Percentiles rank a stretch among this genome's conserved stretches.
phyloP scores from a whole-genome alignment of 116 monocot genomes.

The Papilionanthe hybrid region DNA sequence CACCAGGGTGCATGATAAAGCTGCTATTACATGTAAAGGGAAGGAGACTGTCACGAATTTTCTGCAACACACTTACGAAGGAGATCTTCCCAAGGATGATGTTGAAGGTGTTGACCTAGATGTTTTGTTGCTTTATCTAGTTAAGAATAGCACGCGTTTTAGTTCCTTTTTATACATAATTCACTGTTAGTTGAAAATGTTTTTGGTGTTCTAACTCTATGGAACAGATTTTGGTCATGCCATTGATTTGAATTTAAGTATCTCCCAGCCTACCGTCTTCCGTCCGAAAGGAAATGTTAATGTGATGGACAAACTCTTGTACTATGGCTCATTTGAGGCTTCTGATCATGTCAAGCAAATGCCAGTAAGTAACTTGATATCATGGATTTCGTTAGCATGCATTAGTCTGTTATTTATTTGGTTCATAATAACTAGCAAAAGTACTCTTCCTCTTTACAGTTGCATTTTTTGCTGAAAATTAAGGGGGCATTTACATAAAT shows the following conservation, averaged over 20 bases:
- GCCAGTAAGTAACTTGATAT: too few species aligned
- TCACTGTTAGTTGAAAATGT: not conserved
- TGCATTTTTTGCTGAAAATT: too few species aligned
- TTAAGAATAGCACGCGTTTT: not conserved
- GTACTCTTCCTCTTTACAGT: too few species aligned
- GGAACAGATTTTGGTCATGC: constrained; percentile 18
- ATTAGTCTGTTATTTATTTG: too few species aligned
- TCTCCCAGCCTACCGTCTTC: constrained; percentile 49
- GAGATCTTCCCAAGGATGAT: constrained; percentile 34
- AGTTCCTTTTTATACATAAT: not conserved
- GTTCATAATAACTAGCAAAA: too few species aligned
- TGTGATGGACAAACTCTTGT: constrained; percentile 21
- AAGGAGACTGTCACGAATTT: constrained; percentile 92
- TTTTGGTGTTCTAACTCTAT: not conserved
- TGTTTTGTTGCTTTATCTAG: not conserved
- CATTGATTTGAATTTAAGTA: constrained; percentile 72
- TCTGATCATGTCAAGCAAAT: constrained; percentile 3
- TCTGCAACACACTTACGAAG: constrained; percentile 66
- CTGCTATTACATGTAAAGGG: constrained; percentile 85
- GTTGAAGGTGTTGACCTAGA: constrained; percentile 34
- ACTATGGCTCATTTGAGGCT: constrained; percentile 24
- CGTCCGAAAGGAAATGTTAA: constrained; percentile 27
- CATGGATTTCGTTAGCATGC: too few species aligned
- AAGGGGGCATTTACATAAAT: too few species aligned
- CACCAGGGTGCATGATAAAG: constrained; percentile 87